Evolutionary conservation across 2,329 filamentous ascomycete genomes (phyloP).

Genomic region (Talaromyces albobiverticillius): DNA sequence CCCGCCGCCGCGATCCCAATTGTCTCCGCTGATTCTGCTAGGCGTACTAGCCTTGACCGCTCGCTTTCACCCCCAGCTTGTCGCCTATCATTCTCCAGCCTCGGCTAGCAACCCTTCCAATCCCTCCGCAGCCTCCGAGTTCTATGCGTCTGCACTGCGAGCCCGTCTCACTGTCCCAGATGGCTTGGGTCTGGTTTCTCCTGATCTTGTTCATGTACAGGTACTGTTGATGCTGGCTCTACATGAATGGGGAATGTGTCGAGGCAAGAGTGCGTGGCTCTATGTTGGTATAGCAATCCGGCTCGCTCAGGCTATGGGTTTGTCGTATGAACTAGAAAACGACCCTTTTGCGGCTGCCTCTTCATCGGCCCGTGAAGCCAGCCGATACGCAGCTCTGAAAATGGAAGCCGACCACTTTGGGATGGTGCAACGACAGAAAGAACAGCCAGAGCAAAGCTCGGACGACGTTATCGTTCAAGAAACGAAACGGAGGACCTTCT

Average conservation of each 20-base stretch:
- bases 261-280: constrained; percentile 52
- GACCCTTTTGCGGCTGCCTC: constrained; percentile 34
- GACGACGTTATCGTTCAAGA: constrained; percentile 55
- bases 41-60: constrained; percentile 57
- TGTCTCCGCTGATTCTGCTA: constrained; percentile 50
- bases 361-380: constrained; percentile 25
- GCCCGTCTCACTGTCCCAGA: constrained; percentile 44
- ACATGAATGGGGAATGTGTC: constrained; percentile 57
- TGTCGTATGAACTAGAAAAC: constrained; percentile 46
- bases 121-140: constrained; percentile 51
- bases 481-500: constrained; percentile 50
- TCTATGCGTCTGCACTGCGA: constrained; percentile 53
- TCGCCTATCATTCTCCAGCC: constrained; percentile 48
- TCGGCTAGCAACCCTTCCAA: constrained; percentile 44
- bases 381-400: constrained; percentile 28
- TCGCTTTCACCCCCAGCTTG: constrained; percentile 52
- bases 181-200: constrained; percentile 39
- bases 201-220: constrained; percentile 52
- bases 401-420: constrained; percentile 39
- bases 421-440: constrained; percentile 26
- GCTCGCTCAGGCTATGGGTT: constrained; percentile 44
- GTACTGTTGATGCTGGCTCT: constrained; percentile 55
- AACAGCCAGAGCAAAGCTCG: constrained; percentile 35
- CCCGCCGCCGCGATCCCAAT: constrained; percentile 31
- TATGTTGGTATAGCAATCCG: constrained; percentile 48